These are phyloP conservation scores for Boletus insuetus DNA, from an alignment of 768 basidiomycete genomes.

Conservation along the genomic window DNA sequence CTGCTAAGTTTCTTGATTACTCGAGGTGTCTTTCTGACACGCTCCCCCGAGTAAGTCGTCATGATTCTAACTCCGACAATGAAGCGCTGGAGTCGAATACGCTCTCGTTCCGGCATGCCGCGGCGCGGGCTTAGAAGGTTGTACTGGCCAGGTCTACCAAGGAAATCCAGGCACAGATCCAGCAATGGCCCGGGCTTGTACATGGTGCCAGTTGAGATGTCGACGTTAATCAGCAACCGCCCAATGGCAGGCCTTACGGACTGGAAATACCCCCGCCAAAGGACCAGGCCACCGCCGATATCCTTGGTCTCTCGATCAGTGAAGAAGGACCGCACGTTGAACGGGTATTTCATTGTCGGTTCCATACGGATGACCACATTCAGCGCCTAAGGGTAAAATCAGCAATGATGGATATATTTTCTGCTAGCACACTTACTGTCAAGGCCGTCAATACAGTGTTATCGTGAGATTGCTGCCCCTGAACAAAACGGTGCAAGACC, in stretches of 20 bases:
- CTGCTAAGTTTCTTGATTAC: slow-evolving; percentile 60
- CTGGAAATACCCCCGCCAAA: slow-evolving; percentile 84
- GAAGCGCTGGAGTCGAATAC: slow-evolving; percentile 53
- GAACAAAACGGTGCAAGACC: slow-evolving; percentile 59
- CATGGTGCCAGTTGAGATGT: slow-evolving; percentile 76
- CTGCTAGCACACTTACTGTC: slow-evolving; percentile 40
- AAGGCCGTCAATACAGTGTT: slow-evolving; percentile 67
- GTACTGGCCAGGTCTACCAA: slow-evolving; percentile 34
- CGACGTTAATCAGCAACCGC: slow-evolving; percentile 68
- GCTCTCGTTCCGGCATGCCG: slow-evolving; percentile 49
- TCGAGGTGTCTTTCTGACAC: slow-evolving; percentile 44
- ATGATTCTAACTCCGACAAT: slow-evolving; percentile 50
- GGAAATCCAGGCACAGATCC: slow-evolving; percentile 54
- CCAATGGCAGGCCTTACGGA: slow-evolving; percentile 68
- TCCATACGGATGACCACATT: slow-evolving; percentile 78
- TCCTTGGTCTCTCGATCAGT: slow-evolving; percentile 49
- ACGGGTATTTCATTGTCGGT: slow-evolving; percentile 64
- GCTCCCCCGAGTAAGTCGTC: slow-evolving; percentile 39
- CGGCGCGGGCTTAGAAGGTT: slow-evolving; percentile 39
- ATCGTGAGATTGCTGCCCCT: slow-evolving; percentile 64
- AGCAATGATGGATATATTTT: background rate
- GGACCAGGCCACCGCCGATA: slow-evolving; percentile 61
- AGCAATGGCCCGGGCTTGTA: slow-evolving; percentile 63
- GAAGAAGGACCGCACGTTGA: slow-evolving; percentile 75
- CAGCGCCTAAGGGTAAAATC: slow-evolving; percentile 45